Conservation (phyloP, 306 rosid species). For the Benincasa hispida region DNA sequence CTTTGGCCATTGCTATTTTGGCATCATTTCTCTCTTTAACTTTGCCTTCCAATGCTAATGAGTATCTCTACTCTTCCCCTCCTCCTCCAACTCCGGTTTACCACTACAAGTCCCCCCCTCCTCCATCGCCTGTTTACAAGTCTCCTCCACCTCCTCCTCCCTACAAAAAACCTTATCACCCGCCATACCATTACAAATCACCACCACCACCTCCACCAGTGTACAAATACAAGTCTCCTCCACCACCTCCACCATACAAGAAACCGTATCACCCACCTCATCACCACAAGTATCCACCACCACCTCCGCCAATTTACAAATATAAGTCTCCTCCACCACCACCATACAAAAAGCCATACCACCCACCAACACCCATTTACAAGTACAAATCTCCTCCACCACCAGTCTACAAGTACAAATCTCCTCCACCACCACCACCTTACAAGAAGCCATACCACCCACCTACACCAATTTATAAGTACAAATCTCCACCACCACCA, state of each 20-base stretch:
- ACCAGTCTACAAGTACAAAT: neutral
- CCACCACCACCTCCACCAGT: neutral
- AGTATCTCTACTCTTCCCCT: slow-evolving; percentile 5
- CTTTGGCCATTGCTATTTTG: neutral
- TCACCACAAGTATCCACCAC: neutral
- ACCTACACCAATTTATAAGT: neutral
- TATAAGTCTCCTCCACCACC: slow-evolving; percentile 1
- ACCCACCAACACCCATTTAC: neutral
- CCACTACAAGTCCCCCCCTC: neutral
- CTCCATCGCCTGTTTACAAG: neutral
- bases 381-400: neutral
- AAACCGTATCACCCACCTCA: neutral
- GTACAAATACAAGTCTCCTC: neutral
- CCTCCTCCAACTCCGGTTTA: neutral
- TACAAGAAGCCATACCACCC: neutral
- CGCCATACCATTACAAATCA: neutral
- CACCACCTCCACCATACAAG: neutral
- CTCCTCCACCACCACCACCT: neutral
- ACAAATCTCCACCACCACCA: neutral
- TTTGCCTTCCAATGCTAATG: neutral
- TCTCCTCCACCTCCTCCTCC: neutral
- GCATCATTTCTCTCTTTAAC: neutral
- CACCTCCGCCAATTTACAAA: neutral
- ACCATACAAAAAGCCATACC: neutral
- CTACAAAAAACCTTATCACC: neutral